Evolutionary conservation across 331 rosid species (phyloP), one percentile per base, ranked within the genome.

Genomic region (Malus hybrid): DNA sequence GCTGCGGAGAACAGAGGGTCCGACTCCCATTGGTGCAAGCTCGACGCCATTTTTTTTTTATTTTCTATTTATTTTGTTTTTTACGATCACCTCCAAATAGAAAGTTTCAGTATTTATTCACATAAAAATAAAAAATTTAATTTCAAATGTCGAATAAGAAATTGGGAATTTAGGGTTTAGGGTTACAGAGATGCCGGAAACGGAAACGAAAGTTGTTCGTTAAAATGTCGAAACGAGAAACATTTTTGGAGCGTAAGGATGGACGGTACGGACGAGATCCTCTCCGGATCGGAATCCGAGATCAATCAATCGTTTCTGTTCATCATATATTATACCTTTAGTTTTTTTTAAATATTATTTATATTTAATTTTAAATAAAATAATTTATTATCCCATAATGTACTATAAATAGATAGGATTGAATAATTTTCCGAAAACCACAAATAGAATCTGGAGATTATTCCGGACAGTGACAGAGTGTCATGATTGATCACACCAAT

Each of bases 1-100:
- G 86, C 86, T 11, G 86, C 86, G 39, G 86, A 75, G 20, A 78
- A 78, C 71, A 82, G 77, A 75, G 86, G 86, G 80, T 78, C 86
- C 14, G 83, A 71, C 53, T 82, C 86, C 86, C 86, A 82, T 50
- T 71, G 86, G 48, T 65, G 80, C 69, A 75, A 82, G 68, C 75
- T 75, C 75, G 83, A 76, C 65, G 83, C 79, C 85, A 82, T 74
- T 32, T 18, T 6, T 6, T 12, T 12, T 12, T 55, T 6, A 20
- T 26, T 42, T 42, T 42, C 14, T 42, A 42, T 42, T 42, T 29
- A 15, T 53, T 56, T 33, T 29, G 42, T 4, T 58, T 48, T 56
- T 57, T 34, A 34, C 53, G 26, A 6, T 53, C 75, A 32, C 13
- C 65, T 71, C 30, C 30, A 32, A 53, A 19, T 12, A 13, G 9